Percentiles rank a stretch among this genome's conserved stretches.
These are phyloP conservation scores for Talaromyces sp. DNA, from an alignment of 2,329 filamentous ascomycete genomes.

Conservation along the genomic window DNA sequence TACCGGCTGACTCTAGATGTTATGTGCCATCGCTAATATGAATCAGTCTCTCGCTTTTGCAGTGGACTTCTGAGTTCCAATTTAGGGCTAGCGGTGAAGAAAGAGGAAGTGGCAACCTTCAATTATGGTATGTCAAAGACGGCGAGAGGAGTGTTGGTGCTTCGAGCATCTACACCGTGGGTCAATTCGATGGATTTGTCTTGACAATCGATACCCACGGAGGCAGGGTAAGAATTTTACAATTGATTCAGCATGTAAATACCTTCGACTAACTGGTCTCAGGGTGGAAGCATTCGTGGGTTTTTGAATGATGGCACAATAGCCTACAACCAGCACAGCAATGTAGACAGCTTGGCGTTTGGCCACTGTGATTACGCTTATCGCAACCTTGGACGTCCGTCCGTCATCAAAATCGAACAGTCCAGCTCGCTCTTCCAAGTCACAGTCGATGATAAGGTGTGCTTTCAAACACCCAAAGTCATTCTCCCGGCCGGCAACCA, in stretches of 20 bases:
- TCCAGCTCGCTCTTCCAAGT: slow-evolving; percentile 68
- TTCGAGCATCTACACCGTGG: slow-evolving; percentile 79
- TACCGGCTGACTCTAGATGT: slow-evolving; percentile 15
- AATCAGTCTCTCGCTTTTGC: slow-evolving; percentile 50
- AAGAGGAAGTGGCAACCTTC: slow-evolving; percentile 80
- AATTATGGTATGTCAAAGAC: slow-evolving; percentile 83
- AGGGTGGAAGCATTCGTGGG: slow-evolving; percentile 77
- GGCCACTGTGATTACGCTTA: slow-evolving; percentile 89
- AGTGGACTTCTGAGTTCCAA: slow-evolving; percentile 81
- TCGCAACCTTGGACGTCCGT: slow-evolving; percentile 84
- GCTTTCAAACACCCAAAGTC: slow-evolving; percentile 79
- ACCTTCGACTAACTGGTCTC: slow-evolving; percentile 16
- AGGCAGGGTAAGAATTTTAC: slow-evolving; percentile 51
- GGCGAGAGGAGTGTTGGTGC: slow-evolving; percentile 65
- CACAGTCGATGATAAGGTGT: slow-evolving; percentile 72
- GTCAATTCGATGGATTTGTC: slow-evolving; percentile 84
- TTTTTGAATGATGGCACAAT: slow-evolving; percentile 89
- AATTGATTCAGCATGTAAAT: neutral
- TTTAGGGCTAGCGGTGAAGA: slow-evolving; percentile 87
- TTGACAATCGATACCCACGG: slow-evolving; percentile 83
- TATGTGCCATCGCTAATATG: neutral
- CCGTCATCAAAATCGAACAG: slow-evolving; percentile 73
- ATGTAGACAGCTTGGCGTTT: slow-evolving; percentile 83
- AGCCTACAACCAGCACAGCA: slow-evolving; percentile 73
- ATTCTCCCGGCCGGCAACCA: slow-evolving; percentile 75